Evolutionary conservation across 2,329 filamentous ascomycete genomes (phyloP).

Genomic region (Aspergillus versicolor): DNA sequence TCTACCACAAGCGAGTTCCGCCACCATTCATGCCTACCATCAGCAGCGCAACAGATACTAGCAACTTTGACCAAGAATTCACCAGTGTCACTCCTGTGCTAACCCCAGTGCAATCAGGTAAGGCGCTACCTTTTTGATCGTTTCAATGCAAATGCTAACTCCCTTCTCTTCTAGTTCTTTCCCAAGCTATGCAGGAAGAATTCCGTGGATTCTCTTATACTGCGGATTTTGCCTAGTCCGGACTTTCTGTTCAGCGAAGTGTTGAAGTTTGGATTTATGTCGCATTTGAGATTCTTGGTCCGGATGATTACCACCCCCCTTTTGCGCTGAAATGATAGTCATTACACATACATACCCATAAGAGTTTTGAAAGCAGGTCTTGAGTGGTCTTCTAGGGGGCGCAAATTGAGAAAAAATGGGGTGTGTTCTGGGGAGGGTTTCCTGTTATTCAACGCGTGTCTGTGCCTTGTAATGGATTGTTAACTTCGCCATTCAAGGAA

Average conservation of each 20-base stretch:
- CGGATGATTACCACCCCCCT: slow-evolving; percentile 19
- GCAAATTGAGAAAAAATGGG: slow-evolving; percentile 18
- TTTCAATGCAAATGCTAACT: slow-evolving; percentile 18
- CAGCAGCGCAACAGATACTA: slow-evolving; percentile 93
- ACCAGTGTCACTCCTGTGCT: slow-evolving; percentile 97
- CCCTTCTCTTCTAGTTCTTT: slow-evolving; percentile 65
- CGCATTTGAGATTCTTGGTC: slow-evolving; percentile 20
- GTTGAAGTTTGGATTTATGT: slow-evolving; percentile 17
- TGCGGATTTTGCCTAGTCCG: slow-evolving; percentile 73
- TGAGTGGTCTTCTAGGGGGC: slow-evolving; percentile 15
- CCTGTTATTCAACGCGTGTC: slow-evolving; percentile 12
- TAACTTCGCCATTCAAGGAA: slow-evolving; percentile 15
- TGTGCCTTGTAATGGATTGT: slow-evolving; percentile 8
- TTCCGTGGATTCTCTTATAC: slow-evolving; percentile 99
- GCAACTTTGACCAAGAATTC: slow-evolving; percentile 98
- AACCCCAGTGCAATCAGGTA: slow-evolving; percentile 95
- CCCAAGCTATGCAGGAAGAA: slow-evolving; percentile 98
- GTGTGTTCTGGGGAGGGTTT: slow-evolving; percentile 14
- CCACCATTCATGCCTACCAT: slow-evolving; percentile 90
- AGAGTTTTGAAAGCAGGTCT: slow-evolving; percentile 26
- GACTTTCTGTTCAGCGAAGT: background rate
- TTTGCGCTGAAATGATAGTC: slow-evolving; percentile 23
- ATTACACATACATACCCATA: slow-evolving; percentile 27
- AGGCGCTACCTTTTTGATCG: slow-evolving; percentile 33
- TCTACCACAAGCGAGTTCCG: slow-evolving; percentile 89